A percentile compares a stretch with the other conserved stretches of the same genome.
Conservation (phyloP, 257 asterid genomes). For the Osmanthus fragrans region DNA sequence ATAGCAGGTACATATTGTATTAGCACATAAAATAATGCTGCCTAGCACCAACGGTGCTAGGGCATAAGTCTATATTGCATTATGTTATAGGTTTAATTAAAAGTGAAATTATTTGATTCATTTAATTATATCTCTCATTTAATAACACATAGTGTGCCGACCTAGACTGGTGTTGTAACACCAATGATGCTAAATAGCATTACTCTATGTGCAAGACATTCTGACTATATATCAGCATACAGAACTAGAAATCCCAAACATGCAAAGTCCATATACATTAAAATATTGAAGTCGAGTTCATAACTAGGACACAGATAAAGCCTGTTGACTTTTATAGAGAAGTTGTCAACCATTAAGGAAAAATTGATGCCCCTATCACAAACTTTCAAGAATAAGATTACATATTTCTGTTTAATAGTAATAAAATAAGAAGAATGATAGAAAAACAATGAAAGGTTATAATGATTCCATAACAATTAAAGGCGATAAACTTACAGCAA, state of each 20-base stretch:
- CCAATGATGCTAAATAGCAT: too few relatives aligned
- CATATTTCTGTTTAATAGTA: neutral
- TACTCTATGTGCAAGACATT: neutral
- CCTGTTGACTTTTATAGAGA: neutral
- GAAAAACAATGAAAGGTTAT: neutral
- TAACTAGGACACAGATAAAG: neutral
- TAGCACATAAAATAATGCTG: neutral
- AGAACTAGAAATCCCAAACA: conserved; percentile 3
- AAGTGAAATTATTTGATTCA: too few relatives aligned
- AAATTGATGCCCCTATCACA: neutral
- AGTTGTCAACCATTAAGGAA: neutral
- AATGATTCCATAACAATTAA: neutral
- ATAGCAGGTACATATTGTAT: neutral
- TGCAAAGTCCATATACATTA: neutral
- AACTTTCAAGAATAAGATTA: neutral
- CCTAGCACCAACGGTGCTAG: too few relatives aligned
- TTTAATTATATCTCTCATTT: too few relatives aligned
- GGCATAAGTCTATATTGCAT: too few relatives aligned
- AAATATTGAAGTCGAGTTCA: conserved; percentile 8
- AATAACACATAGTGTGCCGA: too few relatives aligned
- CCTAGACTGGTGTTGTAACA: too few relatives aligned
- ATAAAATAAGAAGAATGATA: neutral
- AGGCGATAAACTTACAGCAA: neutral
- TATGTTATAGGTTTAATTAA: too few relatives aligned
- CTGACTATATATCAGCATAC: neutral